Evolutionary conservation across 805 yeast genomes (phyloP).

Genomic region (Yarrowia keelungensis): DNA sequence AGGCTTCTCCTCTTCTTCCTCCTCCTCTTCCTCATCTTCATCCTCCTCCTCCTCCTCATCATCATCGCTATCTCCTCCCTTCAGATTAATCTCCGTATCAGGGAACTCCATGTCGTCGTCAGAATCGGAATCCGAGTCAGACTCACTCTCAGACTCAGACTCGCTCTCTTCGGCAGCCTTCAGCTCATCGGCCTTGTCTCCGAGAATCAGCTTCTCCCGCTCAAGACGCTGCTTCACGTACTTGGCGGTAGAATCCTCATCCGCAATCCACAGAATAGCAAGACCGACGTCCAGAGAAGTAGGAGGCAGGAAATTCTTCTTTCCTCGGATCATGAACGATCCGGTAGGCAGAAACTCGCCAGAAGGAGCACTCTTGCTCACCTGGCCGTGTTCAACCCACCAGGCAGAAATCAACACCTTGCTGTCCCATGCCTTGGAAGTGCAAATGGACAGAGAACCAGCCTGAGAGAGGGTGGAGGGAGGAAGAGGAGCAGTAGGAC

Average conservation of each 20-base stretch:
- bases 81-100: slow-evolving; percentile 45
- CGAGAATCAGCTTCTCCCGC: slow-evolving; percentile 41
- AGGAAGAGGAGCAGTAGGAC: slow-evolving; percentile 57
- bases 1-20: slow-evolving; percentile 38
- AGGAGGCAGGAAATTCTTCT: slow-evolving; percentile 66
- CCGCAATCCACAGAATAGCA: slow-evolving; percentile 76
- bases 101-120: slow-evolving; percentile 48
- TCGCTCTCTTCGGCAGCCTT: slow-evolving; percentile 44
- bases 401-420: slow-evolving; percentile 84
- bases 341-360: slow-evolving; percentile 71
- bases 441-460: slow-evolving; percentile 79
- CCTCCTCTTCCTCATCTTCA: slow-evolving; percentile 19
- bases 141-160: slow-evolving; percentile 9
- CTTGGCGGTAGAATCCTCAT: slow-evolving; percentile 57
- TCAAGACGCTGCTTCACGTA: slow-evolving; percentile 46
- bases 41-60: slow-evolving; percentile 32
- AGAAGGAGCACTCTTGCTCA: slow-evolving; percentile 61
- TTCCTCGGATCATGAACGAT: slow-evolving; percentile 59
- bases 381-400: slow-evolving; percentile 74
- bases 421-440: slow-evolving; percentile 87
- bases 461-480: slow-evolving; percentile 91
- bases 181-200: slow-evolving; percentile 36
- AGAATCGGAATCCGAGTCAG: slow-evolving; percentile 41
- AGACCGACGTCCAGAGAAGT: slow-evolving; percentile 90
- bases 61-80: slow-evolving; percentile 39